These are phyloP conservation scores for Scenedesmus sp. DNA, from an alignment of 163 green algal genomes.

Conservation along the genomic window DNA sequence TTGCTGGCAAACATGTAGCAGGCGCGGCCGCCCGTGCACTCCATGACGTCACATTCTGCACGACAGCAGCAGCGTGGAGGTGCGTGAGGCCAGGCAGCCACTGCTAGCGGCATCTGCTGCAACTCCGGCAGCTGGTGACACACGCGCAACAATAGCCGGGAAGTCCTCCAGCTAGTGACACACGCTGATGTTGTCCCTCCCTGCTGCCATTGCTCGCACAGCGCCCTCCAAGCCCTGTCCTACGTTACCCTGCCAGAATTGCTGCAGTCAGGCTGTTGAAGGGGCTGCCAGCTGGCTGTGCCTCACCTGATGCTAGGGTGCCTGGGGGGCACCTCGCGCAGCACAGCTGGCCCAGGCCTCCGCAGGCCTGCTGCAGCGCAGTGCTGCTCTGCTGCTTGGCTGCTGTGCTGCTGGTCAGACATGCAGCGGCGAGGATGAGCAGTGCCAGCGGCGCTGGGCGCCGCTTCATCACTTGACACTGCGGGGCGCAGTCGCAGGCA, in stretches of 20 bases:
- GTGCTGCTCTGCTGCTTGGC: neutral
- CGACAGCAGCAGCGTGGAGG: neutral
- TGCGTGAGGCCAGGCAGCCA: neutral
- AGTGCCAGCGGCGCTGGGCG: neutral
- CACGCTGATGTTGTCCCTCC: neutral
- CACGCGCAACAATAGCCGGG: neutral
- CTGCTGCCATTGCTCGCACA: neutral
- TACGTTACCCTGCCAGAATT: neutral
- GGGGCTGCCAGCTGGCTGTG: neutral
- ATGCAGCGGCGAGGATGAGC: neutral
- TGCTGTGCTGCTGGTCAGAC: neutral
- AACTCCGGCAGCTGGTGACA: neutral
- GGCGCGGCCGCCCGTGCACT: neutral
- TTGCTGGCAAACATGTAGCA: constrained; percentile 44
- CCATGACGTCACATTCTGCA: constrained; percentile 39
- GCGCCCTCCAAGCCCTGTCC: neutral
- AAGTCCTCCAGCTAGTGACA: neutral
- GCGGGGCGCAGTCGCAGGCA: neutral
- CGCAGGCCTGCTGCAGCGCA: constrained; percentile 13
- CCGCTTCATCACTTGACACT: neutral
- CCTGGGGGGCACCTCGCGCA: constrained; percentile 19
- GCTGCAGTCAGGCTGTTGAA: neutral
- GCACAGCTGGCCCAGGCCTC: constrained; percentile 24
- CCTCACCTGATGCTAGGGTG: constrained; percentile 5
- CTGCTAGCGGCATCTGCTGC: neutral